Conservation (phyloP, 768 basidiomycete species). For the Lentinula boryana region DNA sequence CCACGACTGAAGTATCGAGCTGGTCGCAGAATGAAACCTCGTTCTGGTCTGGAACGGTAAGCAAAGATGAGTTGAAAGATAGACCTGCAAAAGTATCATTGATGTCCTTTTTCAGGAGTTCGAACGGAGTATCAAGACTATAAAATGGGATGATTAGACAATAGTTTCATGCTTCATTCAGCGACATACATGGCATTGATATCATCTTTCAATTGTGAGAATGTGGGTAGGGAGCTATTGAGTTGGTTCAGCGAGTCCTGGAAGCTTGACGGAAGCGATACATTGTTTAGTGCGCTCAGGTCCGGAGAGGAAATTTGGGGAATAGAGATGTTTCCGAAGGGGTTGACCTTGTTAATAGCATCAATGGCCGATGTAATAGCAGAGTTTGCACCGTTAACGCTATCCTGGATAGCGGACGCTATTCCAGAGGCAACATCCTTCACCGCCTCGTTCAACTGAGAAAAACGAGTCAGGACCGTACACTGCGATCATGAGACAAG, state of each 20-base stretch:
- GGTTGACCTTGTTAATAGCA: constrained; percentile 71
- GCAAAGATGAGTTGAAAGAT: constrained; percentile 59
- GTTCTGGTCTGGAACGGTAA: constrained; percentile 73
- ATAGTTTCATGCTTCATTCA: neutral
- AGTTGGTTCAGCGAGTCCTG: constrained; percentile 66
- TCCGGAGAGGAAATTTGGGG: constrained; percentile 75
- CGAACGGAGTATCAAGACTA: constrained; percentile 84
- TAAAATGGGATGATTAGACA: neutral
- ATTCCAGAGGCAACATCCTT: constrained; percentile 51
- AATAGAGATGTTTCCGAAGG: constrained; percentile 59
- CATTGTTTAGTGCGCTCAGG: constrained; percentile 66
- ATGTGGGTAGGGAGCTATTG: constrained; percentile 75
- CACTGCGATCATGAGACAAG: neutral
- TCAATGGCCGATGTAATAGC: constrained; percentile 58
- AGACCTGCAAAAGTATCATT: constrained; percentile 79
- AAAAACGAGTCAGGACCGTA: neutral
- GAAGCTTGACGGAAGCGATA: constrained; percentile 76
- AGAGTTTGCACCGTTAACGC: constrained; percentile 62
- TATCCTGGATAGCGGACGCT: constrained; percentile 67
- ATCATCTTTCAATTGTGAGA: constrained; percentile 65
- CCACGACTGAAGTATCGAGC: constrained; percentile 80
- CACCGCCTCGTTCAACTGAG: constrained; percentile 68
- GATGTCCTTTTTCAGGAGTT: constrained; percentile 81
- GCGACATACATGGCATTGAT: constrained; percentile 60
- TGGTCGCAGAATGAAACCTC: constrained; percentile 68